Conservation (phyloP, 805 yeast genomes). For the Nakazawaea sp. region DNA sequence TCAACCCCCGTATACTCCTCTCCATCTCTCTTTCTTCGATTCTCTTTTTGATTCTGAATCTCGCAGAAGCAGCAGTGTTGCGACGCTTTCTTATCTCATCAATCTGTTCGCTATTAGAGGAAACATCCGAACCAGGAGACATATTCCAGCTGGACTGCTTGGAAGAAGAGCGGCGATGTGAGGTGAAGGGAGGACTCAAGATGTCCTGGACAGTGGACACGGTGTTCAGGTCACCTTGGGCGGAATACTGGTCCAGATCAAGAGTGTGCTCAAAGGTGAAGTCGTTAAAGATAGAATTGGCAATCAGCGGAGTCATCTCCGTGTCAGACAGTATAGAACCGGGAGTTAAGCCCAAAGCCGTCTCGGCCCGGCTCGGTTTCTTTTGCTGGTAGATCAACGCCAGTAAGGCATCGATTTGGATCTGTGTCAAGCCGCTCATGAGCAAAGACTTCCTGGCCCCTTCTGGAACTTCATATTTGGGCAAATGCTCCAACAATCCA, state of each 20-base stretch:
- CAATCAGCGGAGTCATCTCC: neutral
- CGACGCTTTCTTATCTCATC: slow-evolving; percentile 52
- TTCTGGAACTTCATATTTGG: slow-evolving; percentile 64
- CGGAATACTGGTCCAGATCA: no score
- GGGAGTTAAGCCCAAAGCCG: no score
- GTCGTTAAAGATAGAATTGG: neutral
- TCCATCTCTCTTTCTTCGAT: slow-evolving; percentile 88
- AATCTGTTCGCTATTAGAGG: neutral
- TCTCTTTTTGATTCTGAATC: slow-evolving; percentile 90
- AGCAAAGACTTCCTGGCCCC: slow-evolving; percentile 61
- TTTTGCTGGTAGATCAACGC: slow-evolving; percentile 65
- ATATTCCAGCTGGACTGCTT: no score
- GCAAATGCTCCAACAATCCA: slow-evolving; percentile 27
- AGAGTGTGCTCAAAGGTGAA: neutral
- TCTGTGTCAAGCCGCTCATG: slow-evolving; percentile 58
- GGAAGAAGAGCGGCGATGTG: no score
- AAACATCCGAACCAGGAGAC: neutral
- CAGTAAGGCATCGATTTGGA: slow-evolving; percentile 67
- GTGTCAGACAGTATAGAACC: no score
- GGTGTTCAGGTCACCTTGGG: no score
- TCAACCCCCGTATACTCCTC: slow-evolving; percentile 61
- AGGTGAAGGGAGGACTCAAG: no score
- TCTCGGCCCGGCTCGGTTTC: no score
- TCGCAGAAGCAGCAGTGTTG: slow-evolving; percentile 90
- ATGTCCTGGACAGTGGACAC: no score